phyloP scores from a whole-genome alignment of 1,284 basidiomycete species.

The Ganoderma boninense region DNA sequence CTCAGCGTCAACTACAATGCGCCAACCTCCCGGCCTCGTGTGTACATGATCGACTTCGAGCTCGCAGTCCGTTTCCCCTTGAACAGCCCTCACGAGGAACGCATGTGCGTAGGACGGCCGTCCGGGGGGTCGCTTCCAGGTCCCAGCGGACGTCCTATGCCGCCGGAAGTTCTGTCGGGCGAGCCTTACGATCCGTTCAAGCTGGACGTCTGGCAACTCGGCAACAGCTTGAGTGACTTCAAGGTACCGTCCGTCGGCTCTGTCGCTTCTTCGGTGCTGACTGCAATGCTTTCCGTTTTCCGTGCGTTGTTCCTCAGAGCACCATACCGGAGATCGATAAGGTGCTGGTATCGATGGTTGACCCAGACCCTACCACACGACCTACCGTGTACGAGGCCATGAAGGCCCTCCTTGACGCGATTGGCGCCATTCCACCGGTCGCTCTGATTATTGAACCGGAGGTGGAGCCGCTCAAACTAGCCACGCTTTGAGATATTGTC shows the following conservation, averaged over 20 bases:
- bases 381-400: background rate
- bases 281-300: too few relatives aligned
- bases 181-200: conserved; percentile 30
- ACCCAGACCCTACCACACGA: background rate
- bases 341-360: background rate
- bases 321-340: conserved; percentile 12
- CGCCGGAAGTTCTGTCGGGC: conserved; percentile 28
- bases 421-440: background rate
- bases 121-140: conserved; percentile 1
- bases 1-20: background rate
- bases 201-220: conserved; percentile 22
- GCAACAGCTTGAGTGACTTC: conserved; percentile 8
- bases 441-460: background rate
- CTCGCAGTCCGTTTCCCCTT: conserved; percentile 13
- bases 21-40: conserved; percentile 17
- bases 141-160: conserved; percentile 24
- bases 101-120: conserved; percentile 12
- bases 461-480: background rate
- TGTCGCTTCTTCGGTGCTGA: background rate
- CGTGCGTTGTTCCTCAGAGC: background rate
- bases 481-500: background rate
- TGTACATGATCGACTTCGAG: conserved; percentile 29
- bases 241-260: conserved; percentile 5
- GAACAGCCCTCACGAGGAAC: conserved; percentile 26
- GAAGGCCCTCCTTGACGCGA: background rate